Evolutionary conservation across 768 basidiomycete genomes (phyloP).

Genomic region (Suillus variegatus): DNA sequence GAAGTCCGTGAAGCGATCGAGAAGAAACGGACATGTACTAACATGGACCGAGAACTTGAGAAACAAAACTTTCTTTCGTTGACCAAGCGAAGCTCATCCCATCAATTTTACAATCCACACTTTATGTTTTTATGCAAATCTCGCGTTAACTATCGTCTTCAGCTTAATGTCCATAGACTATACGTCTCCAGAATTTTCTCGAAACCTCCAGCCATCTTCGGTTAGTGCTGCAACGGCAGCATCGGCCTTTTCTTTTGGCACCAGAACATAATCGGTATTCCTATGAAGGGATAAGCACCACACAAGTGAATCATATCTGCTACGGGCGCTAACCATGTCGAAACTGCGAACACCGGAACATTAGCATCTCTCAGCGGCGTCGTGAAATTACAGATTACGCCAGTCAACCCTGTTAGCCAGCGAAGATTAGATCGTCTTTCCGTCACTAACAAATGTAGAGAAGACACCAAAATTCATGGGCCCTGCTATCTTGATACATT

Average conservation of each 20-base stretch:
- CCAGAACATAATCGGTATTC: slow-evolving; percentile 68
- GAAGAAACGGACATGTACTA: neutral
- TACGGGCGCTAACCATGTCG: slow-evolving; percentile 52
- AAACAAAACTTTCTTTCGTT: neutral
- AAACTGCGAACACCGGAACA: slow-evolving; percentile 60
- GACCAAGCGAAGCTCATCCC: neutral
- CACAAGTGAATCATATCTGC: neutral
- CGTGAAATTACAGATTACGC: slow-evolving; percentile 55
- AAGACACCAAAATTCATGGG: slow-evolving; percentile 64
- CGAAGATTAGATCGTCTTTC: neutral
- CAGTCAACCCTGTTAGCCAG: slow-evolving; percentile 47
- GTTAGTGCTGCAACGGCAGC: slow-evolving; percentile 45
- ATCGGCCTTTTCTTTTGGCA: slow-evolving; percentile 45
- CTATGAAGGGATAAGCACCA: slow-evolving; percentile 29
- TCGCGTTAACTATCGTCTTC: neutral
- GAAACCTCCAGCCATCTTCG: slow-evolving; percentile 51
- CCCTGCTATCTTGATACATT: slow-evolving; percentile 61
- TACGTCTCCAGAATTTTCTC: slow-evolving; percentile 2
- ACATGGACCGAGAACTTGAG: neutral
- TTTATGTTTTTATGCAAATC: neutral
- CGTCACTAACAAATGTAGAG: neutral
- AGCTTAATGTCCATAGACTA: neutral
- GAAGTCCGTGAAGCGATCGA: neutral
- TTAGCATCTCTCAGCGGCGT: slow-evolving; percentile 51
- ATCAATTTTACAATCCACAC: neutral